phyloP scores from a whole-genome alignment of 2,329 filamentous ascomycete genomes.

The Aureobasidium sp. region DNA sequence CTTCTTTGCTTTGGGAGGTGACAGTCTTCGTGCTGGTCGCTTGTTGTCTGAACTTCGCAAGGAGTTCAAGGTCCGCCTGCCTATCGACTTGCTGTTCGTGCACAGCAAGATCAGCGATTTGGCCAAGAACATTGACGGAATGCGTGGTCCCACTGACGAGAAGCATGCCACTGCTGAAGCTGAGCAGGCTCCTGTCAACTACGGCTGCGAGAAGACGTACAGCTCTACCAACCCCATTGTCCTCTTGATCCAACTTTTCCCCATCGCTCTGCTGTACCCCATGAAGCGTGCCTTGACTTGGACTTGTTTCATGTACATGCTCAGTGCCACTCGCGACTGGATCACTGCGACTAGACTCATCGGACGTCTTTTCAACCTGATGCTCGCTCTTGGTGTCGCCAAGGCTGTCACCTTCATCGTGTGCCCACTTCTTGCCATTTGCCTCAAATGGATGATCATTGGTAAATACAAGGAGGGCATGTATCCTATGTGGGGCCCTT shows the following conservation, averaged over 20 bases:
- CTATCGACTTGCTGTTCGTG: slow-evolving; percentile 45
- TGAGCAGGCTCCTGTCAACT: slow-evolving; percentile 13
- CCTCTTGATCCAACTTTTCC: slow-evolving; percentile 43
- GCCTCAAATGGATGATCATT: slow-evolving; percentile 47
- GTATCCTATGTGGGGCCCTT: slow-evolving; percentile 51
- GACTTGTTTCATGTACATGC: slow-evolving; percentile 43
- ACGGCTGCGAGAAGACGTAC: slow-evolving; percentile 31
- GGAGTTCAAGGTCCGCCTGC: slow-evolving; percentile 40
- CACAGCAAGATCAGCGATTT: slow-evolving; percentile 37
- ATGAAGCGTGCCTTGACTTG: slow-evolving; percentile 43
- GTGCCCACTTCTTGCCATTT: slow-evolving; percentile 40
- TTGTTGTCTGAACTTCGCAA: slow-evolving; percentile 44
- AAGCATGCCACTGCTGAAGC: slow-evolving; percentile 5
- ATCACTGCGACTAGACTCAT: slow-evolving; percentile 31
- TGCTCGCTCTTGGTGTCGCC: slow-evolving; percentile 36
- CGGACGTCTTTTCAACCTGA: slow-evolving; percentile 42
- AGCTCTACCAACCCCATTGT: slow-evolving; percentile 44
- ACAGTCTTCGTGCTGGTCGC: slow-evolving; percentile 45
- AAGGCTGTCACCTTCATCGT: slow-evolving; percentile 32
- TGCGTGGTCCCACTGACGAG: slow-evolving; percentile 9
- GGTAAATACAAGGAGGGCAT: slow-evolving; percentile 45
- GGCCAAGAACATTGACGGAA: slow-evolving; percentile 29
- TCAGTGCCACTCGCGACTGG: slow-evolving; percentile 34
- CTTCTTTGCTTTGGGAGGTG: slow-evolving; percentile 46
- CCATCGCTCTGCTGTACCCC: slow-evolving; percentile 42